These are phyloP conservation scores for Cryptococcus amylolentus DNA, from an alignment of 1,284 basidiomycete species.

Conservation along the genomic window DNA sequence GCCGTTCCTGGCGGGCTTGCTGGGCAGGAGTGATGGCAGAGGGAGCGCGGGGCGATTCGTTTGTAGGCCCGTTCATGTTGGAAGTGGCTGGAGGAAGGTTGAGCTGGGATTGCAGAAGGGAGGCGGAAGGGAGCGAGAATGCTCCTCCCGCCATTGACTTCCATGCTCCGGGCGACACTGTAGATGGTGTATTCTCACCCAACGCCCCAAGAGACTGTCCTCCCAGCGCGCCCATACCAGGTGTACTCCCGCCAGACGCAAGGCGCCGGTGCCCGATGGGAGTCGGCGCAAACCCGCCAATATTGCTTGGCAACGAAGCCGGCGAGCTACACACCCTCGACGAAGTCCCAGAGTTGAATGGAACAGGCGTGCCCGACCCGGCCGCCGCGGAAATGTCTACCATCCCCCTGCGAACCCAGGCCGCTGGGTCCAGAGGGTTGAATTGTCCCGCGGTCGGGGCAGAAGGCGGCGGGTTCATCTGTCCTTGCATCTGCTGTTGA, in stretches of 20 bases:
- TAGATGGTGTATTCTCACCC: constrained; percentile 6
- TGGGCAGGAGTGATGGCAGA: background rate
- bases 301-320: background rate
- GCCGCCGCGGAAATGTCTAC: constrained; percentile 12
- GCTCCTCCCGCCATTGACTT: background rate
- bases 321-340: background rate
- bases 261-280: no score
- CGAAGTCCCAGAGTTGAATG: background rate
- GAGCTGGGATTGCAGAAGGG: background rate
- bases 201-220: background rate
- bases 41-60: no score
- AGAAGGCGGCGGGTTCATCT: no score
- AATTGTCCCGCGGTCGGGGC: background rate
- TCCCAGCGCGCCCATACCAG: background rate
- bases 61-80: no score
- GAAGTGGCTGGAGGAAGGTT: no score
- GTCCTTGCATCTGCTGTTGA: no score
- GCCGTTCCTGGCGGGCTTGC: constrained; percentile 9
- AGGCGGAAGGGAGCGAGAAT: background rate
- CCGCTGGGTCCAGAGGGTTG: constrained; percentile 11
- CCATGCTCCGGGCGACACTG: constrained; percentile 16
- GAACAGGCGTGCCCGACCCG: background rate
- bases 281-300: no score
- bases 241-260: no score
- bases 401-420: constrained; percentile 21